Conservation (phyloP, 2,329 filamentous ascomycete genomes). For the Colletotrichum euphorbiae region DNA sequence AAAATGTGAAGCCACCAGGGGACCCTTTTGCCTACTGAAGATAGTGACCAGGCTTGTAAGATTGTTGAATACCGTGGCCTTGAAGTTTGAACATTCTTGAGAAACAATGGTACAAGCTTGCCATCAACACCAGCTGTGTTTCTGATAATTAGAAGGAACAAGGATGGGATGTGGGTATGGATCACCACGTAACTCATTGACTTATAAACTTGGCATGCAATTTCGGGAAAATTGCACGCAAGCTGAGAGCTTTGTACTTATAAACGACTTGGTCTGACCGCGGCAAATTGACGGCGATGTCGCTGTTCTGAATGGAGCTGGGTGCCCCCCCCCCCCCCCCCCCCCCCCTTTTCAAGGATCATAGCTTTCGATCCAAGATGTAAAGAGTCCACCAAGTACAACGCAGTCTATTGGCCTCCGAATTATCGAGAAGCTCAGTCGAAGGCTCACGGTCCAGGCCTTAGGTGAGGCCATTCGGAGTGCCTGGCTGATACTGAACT, state of each 20-base stretch:
- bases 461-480: constrained; percentile 22
- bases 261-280: neutral
- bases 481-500: neutral
- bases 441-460: constrained; percentile 17
- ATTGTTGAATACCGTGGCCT: constrained; percentile 53
- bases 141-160: neutral
- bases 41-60: constrained; percentile 57
- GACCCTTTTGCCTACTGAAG: neutral
- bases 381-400: constrained; percentile 30
- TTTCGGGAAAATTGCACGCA: too few species aligned
- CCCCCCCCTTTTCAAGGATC: constrained; percentile 27
- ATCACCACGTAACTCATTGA: neutral
- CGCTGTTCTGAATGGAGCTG: constrained; percentile 24
- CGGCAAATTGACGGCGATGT: constrained; percentile 14
- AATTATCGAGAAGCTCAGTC: neutral
- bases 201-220: constrained; percentile 29
- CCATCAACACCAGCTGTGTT: constrained; percentile 16
- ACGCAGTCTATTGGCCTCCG: constrained; percentile 5
- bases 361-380: constrained; percentile 30
- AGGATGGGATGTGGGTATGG: accelerated
- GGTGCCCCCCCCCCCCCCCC: too few species aligned
- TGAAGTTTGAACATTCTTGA: too few species aligned
- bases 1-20: accelerated
- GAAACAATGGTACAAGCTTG: constrained; percentile 17
- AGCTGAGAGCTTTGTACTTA: constrained; percentile 17